Percentiles rank a stretch among this genome's conserved stretches.
phyloP scores from a whole-genome alignment of 306 rosid genomes.

The Ochetophila trinervis region DNA sequence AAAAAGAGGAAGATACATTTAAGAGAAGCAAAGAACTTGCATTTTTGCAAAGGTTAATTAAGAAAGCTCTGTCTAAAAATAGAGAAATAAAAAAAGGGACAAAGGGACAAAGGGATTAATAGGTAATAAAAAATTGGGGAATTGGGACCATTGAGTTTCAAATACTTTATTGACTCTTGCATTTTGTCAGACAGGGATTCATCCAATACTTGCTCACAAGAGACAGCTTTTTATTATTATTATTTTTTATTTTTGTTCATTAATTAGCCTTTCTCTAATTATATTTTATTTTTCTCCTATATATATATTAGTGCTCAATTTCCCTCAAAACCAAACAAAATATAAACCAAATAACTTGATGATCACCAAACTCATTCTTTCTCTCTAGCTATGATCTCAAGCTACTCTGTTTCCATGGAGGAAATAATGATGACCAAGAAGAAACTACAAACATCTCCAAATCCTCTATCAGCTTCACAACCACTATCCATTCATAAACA shows the following conservation, averaged over 20 bases:
- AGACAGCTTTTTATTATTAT: constrained; percentile 31
- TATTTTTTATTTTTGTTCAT: not conserved
- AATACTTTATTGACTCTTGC: constrained; percentile 39
- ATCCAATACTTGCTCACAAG: constrained; percentile 55
- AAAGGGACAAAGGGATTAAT: not conserved
- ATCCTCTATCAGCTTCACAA: constrained; percentile 21
- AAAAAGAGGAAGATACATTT: too few species aligned
- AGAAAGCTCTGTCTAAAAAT: not conserved
- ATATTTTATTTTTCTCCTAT: constrained; percentile 17
- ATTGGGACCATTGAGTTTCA: constrained; percentile 40
- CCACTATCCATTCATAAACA: constrained; percentile 49
- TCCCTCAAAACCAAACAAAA: too few species aligned
- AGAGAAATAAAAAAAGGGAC: not conserved
- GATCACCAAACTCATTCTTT: constrained; percentile 3
- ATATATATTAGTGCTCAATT: not conserved
- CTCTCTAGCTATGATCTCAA: not conserved
- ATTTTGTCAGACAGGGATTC: constrained; percentile 49
- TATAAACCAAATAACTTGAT: not conserved
- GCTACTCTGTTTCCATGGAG: constrained; percentile 34
- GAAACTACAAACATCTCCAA: constrained; percentile 21
- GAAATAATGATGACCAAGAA: constrained; percentile 32
- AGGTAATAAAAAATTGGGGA: constrained; percentile 25
- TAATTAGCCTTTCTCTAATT: not conserved
- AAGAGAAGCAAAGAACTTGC: too few species aligned
- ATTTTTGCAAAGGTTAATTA: not conserved